Base-by-base conservation (phyloP, 1,139 yeast genomes). In the Lodderomyces theae region DNA sequence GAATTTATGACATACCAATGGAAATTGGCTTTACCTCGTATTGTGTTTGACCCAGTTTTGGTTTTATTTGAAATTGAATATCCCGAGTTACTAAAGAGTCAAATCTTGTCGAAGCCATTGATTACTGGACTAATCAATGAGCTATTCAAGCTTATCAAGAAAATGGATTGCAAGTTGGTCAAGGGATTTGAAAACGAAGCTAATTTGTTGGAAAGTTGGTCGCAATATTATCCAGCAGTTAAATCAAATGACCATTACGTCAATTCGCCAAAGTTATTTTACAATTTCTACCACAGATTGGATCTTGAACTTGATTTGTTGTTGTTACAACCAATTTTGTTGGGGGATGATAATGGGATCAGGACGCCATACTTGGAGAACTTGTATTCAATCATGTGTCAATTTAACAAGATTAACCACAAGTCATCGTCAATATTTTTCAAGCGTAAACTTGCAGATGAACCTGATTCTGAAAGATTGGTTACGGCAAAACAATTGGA, bases 331-430 rank as follows among this genome's bases (percentile, higher is more conserved):
- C 96, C 96, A 3, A 89, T 89, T 44, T 68, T 89, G 42, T 67
- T 88, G 44, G 95, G 94, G 13, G 96, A 88, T 62, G 96, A 88
- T 58, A 77, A 78, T 55, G 82, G 86, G 35, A 81, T 88, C 41
- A 82, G 86, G 57, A 86, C 96, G 1, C 96, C 97, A 3, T 89
- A 89, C 58, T 72, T 89, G 60, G 97, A 89, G 62, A 86, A 87
- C 53, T 66, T 87, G 44, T 89, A 87, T 58, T 88, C 96, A 2
- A 77, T 83, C 44, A 69, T 86, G 71, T 81, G 87, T 50, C 95
- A 86, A 57, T 74, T 72, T 43, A 72, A 72, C 42, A 77, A 73
- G 48, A 59, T 81, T 38, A 83, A 80, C 53, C 48, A 49, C 8
- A 53, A 51, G 5, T 46, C 55, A n/a, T 62, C 55, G 11, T 62